These are phyloP conservation scores for Mycena pura DNA, from an alignment of 768 basidiomycete genomes.

Conservation along the genomic window DNA sequence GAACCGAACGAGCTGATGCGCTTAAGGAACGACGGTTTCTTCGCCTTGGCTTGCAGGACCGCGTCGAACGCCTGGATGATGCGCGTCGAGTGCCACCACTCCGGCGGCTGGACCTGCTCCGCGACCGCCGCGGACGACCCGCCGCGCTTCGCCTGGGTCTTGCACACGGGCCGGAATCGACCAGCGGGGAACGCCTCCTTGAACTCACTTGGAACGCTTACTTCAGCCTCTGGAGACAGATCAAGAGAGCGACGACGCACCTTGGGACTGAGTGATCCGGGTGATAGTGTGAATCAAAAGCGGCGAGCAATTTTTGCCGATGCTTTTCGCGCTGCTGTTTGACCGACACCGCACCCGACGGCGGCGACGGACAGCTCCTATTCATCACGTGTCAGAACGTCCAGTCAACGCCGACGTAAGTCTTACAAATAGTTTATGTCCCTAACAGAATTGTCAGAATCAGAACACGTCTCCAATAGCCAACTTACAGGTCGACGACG, in stretches of 20 bases:
- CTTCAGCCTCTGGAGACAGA: not conserved
- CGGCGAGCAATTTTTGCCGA: constrained; percentile 71
- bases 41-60: constrained; percentile 88
- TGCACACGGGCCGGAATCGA: constrained; percentile 88
- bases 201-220: constrained; percentile 68
- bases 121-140: constrained; percentile 83
- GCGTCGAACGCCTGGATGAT: constrained; percentile 91
- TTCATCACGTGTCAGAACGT: constrained; percentile 22
- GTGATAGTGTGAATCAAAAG: constrained; percentile 87
- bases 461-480: not conserved
- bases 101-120: constrained; percentile 88
- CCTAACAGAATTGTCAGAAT: constrained; percentile 42
- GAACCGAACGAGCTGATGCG: constrained; percentile 80
- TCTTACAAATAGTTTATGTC: constrained; percentile 82
- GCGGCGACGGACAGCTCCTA: constrained; percentile 82
- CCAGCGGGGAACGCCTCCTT: constrained; percentile 95
- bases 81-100: constrained; percentile 94
- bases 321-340: constrained; percentile 86
- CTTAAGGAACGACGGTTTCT: constrained; percentile 88
- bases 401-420: constrained; percentile 22
- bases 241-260: constrained; percentile 37
- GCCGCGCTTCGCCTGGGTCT: constrained; percentile 85
- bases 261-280: constrained; percentile 87
- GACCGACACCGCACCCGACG: constrained; percentile 71
- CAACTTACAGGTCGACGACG: constrained; percentile 81